Conservation (phyloP, 2,329 filamentous ascomycete species). For the Pseudogymnoascus sp. region DNA sequence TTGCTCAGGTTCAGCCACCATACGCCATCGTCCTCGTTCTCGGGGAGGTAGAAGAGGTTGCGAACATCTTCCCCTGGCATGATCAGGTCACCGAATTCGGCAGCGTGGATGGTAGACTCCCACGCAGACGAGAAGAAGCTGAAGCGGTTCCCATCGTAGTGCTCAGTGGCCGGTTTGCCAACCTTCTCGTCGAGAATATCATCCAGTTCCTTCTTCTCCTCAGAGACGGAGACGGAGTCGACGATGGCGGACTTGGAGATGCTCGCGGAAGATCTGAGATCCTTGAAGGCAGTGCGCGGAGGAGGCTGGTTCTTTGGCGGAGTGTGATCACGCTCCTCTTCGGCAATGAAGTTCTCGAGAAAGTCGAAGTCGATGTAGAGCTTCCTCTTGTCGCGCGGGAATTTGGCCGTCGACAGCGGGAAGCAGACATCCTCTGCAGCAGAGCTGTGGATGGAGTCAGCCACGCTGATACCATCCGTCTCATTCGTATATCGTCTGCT, state of each 20-base stretch:
- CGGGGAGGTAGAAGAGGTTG: constrained; percentile 69
- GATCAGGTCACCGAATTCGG: constrained; percentile 79
- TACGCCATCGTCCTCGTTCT: constrained; percentile 65
- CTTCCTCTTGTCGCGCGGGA: constrained; percentile 64
- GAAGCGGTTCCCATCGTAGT: constrained; percentile 69
- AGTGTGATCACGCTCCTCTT: constrained; percentile 42
- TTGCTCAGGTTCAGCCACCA: constrained; percentile 98
- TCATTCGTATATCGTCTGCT: constrained; percentile 54
- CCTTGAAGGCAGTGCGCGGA: constrained; percentile 25
- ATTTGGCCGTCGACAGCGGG: constrained; percentile 61
- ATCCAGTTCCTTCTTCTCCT: constrained; percentile 43
- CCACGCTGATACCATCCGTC: constrained; percentile 55
- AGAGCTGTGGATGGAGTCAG: constrained; percentile 56
- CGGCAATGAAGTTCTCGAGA: constrained; percentile 80
- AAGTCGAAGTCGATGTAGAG: constrained; percentile 89
- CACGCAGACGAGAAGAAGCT: constrained; percentile 96
- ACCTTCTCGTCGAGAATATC: constrained; percentile 28
- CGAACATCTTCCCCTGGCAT: constrained; percentile 85
- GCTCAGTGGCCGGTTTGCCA: constrained; percentile 27
- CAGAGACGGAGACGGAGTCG: constrained; percentile 38
- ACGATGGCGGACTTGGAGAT: constrained; percentile 24
- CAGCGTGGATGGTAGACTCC: constrained; percentile 87
- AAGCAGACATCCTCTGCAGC: constrained; percentile 88
- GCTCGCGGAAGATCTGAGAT: constrained; percentile 25
- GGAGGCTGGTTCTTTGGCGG: constrained; percentile 27